Conservation (phyloP, 495 filamentous ascomycete species). For the Extremus antarcticus region DNA sequence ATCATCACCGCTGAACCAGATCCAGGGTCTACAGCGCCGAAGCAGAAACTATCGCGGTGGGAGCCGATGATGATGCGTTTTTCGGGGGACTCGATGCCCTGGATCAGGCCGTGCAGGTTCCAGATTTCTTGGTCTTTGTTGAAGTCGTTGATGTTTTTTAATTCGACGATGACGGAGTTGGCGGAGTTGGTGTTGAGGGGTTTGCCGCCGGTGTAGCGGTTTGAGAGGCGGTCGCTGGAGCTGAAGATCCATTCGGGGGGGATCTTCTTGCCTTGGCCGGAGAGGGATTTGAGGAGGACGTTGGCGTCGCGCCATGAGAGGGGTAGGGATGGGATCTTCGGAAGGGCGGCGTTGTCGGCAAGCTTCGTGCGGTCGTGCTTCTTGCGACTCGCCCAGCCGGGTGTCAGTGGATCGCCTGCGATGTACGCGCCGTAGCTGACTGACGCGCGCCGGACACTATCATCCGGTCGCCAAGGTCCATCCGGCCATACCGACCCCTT, state of each 20-base stretch:
- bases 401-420: constrained; percentile 78
- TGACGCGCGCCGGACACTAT: constrained; percentile 71
- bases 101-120: constrained; percentile 75
- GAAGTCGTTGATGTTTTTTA: constrained; percentile 86
- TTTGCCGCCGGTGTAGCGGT: constrained; percentile 23
- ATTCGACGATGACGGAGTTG: constrained; percentile 43
- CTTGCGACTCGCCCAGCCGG: constrained; percentile 70
- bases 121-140: constrained; percentile 72
- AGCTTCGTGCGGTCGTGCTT: constrained; percentile 52
- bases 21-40: constrained; percentile 75
- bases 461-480: constrained; percentile 66
- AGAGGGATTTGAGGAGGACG: constrained; percentile 60
- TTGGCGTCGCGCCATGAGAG: constrained; percentile 83
- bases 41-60: constrained; percentile 88
- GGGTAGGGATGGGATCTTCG: constrained; percentile 78
- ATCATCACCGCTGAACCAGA: constrained; percentile 85
- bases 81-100: constrained; percentile 67
- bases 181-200: constrained; percentile 56
- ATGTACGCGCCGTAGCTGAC: constrained; percentile 77
- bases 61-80: constrained; percentile 88
- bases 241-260: constrained; percentile 59
- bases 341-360: constrained; percentile 60
- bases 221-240: constrained; percentile 41
- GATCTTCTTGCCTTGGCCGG: constrained; percentile 62
- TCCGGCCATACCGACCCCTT: constrained; percentile 57